These are phyloP conservation scores for Aspergillus viridinutans DNA, from an alignment of 2,329 filamentous ascomycete species.

Conservation along the genomic window DNA sequence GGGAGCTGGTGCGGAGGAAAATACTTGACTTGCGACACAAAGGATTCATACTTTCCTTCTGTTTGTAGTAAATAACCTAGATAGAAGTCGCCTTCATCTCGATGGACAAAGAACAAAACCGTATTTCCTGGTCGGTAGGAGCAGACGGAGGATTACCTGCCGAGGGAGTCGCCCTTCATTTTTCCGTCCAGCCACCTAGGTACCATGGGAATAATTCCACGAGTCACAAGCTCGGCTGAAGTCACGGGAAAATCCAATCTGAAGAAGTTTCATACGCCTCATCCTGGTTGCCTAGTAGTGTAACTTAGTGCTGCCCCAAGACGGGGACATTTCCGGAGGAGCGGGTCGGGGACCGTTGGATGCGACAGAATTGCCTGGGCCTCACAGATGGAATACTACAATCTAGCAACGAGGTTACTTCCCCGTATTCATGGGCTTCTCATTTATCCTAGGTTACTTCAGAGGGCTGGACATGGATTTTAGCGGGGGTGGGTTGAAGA, in stretches of 20 bases:
- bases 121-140: neutral
- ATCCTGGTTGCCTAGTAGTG: neutral
- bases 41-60: no score
- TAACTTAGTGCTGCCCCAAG: neutral
- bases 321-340: constrained; percentile 1
- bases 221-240: neutral
- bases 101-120: no score
- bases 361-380: neutral
- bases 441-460: neutral
- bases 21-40: no score
- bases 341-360: constrained; percentile 1
- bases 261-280: neutral
- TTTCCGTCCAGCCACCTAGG: no score
- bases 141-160: no score
- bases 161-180: no score
- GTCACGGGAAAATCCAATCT: neutral
- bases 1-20: no score
- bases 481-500: neutral
- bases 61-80: no score
- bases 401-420: neutral
- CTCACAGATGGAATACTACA: neutral
- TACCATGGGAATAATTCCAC: neutral
- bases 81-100: no score
- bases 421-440: no score
- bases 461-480: neutral